Evolutionary conservation across 2,329 filamentous ascomycete species (phyloP), one percentile per base, ranked within the genome.

Genomic region (Aspergillus sp.): DNA sequence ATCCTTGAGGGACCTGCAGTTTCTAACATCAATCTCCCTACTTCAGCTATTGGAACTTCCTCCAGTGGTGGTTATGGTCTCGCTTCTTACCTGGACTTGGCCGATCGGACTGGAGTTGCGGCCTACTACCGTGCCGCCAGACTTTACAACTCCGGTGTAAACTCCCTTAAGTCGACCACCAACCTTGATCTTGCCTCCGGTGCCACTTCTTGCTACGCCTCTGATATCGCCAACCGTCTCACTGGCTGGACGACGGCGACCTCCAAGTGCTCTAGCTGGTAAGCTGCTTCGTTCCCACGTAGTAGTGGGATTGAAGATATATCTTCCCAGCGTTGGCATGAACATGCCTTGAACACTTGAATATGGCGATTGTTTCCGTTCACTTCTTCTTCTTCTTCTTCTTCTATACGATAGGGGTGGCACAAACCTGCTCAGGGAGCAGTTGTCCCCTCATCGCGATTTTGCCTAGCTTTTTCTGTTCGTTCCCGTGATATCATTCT

Each of bases 141-240:
- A 25, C 68, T 74, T 48, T 80, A 80, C 68, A 80, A 80, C 66
- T 79, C 78, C 0, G 78, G 78, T 36, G 25, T 30, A 2, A 32
- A 45, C 25, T 70, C 69, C 0, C 66, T 79, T 21, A 70, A 67
- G 41, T 5, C 64, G 0, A 66, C 65, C 5, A 69, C 69, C 1
- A 76, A 79, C 59, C 69, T 79, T 5, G 68, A 67, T 51, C 56
- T 32, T 12, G 9, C 53, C 39, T 23, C 25, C n/a, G 39, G 53
- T 25, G 67, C 70, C 12, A 72, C 71, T 17, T 63, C 65, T 60
- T 72, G 70, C 66, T 73, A 72, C 45, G 59, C 60, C 32, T 70
- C 70, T 1, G 70, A 73, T 32, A 60, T 71, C 25, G 68, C 67
- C 61, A 72, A 73, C 62, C 70, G 70, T 57, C 64, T 73, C 21